Base-by-base conservation (phyloP, 306 rosid genomes). In the Mucuna pruriens region DNA sequence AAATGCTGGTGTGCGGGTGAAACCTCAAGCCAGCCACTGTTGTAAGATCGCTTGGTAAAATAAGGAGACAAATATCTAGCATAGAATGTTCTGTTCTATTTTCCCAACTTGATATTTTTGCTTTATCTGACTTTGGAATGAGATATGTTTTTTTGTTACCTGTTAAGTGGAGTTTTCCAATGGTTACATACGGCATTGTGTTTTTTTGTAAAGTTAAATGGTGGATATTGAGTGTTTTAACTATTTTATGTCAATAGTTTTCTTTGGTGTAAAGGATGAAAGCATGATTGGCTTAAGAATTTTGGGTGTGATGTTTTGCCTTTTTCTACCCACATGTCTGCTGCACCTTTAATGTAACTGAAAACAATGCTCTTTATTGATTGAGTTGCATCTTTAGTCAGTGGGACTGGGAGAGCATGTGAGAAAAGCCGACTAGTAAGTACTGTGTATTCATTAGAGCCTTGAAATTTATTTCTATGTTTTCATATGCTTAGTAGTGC, bases 21-120 rank as follows among this genome's bases (percentile, higher is more conserved):
- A 87, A 84, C 88, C 82, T 86, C 75, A 58, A 77, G 77, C 90
- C 87, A 25, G 91, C 90, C 71, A 67, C 77, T 81, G 86, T 84
- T 89, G 90, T 88, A 90, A 78, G 81, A 76, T 85, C 29, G 49
- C 60, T 65, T 73, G 74, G 75, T 75, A 61, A 77, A 83, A 82
- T 84, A 80, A 84, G 74, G 73, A 77, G 84, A 49, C 57, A 78
- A 64, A 65, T 74, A 74, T 78, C 60, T 64, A 52, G 64, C 15
- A 15, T 67, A 54, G 52, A 20, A 54, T 70, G 17, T 74, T 58
- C 77, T 70, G 17, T 74, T 58, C 77, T 72, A 74, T 57, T 39
- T 39, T 31, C 16, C 66, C 33, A 65, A 29, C 61, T n/a, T 52
- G 23, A 26, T 73, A 31, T 44, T 46, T 79, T n/a, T 67, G 74